Conservation (phyloP, 2,329 filamentous ascomycete species). For the Hypoxylon sp. region DNA sequence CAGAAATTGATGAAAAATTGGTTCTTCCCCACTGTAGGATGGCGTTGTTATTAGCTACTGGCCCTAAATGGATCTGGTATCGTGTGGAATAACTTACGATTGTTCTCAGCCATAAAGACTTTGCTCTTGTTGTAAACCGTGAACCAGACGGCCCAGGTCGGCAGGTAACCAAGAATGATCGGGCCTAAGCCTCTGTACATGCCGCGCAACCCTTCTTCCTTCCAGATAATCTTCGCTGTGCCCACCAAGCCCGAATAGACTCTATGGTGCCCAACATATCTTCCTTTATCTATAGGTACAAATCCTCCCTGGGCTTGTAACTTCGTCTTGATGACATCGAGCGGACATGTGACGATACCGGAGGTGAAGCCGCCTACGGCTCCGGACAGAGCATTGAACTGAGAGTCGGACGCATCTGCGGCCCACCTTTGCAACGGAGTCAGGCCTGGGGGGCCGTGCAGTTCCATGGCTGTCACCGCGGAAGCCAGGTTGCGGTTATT, state of each 20-base stretch:
- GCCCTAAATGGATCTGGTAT: neutral
- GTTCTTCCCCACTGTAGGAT: constrained; percentile 72
- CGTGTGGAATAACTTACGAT: constrained; percentile 66
- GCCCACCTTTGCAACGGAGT: constrained; percentile 71
- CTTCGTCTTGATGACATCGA: constrained; percentile 99
- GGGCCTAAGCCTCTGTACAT: constrained; percentile 95
- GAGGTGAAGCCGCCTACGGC: constrained; percentile 92
- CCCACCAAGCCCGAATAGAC: constrained; percentile 90
- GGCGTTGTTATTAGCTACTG: constrained; percentile 30
- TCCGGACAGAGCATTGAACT: constrained; percentile 88
- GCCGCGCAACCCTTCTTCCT: constrained; percentile 87
- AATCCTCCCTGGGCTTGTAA: constrained; percentile 95
- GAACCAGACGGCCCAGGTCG: constrained; percentile 98
- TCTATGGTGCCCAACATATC: constrained; percentile 66
- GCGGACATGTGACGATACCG: constrained; percentile 93
- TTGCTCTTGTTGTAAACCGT: constrained; percentile 95
- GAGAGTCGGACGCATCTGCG: constrained; percentile 68
- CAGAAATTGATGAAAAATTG: constrained; percentile 85
- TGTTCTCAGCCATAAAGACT: constrained; percentile 75
- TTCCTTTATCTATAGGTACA: constrained; percentile 64
- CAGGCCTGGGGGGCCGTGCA: constrained; percentile 51
- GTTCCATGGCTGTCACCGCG: constrained; percentile 51
- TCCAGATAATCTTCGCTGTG: constrained; percentile 87
- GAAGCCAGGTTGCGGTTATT: constrained; percentile 40
- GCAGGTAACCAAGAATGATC: constrained; percentile 94